Percentiles rank a stretch among this genome's conserved stretches.
Conservation (phyloP, 495 filamentous ascomycete species). For the Penicillium desertorum region DNA sequence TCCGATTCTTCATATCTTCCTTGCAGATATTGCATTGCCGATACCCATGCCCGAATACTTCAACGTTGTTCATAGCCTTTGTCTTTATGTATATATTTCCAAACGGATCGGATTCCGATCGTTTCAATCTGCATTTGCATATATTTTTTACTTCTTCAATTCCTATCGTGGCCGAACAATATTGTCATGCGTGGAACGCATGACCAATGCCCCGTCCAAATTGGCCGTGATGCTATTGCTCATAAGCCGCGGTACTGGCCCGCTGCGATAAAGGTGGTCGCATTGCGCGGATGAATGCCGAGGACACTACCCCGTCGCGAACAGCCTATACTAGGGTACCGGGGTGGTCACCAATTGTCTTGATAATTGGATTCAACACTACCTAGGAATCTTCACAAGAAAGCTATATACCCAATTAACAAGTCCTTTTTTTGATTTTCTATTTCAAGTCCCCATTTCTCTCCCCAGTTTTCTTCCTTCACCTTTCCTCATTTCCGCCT, state of each 20-base stretch:
- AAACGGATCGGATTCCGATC: not conserved
- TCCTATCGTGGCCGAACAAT: too few species aligned
- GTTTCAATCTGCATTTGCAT: not conserved
- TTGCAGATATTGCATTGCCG: slow-evolving; percentile 18
- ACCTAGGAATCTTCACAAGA: not conserved
- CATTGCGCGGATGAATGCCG: too few species aligned
- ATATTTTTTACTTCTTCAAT: not conserved
- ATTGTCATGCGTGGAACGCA: too few species aligned
- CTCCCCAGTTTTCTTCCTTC: not conserved
- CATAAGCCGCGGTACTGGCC: too few species aligned
- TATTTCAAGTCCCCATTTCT: not conserved
- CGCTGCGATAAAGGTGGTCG: too few species aligned
- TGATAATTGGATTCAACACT: not conserved
- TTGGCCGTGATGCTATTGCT: too few species aligned
- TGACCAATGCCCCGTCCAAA: too few species aligned
- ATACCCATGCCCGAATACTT: slow-evolving; percentile 12
- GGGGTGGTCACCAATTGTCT: not conserved
- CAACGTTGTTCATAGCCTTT: slow-evolving; percentile 5
- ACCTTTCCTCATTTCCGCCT: not conserved
- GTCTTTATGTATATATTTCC: slow-evolving; percentile 10
- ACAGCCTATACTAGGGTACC: too few species aligned
- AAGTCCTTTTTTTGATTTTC: too few species aligned
- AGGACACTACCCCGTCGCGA: too few species aligned
- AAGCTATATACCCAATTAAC: not conserved
- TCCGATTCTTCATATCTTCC: not conserved